Conservation (phyloP, 768 basidiomycete species). For the Cubamyces sp. region DNA sequence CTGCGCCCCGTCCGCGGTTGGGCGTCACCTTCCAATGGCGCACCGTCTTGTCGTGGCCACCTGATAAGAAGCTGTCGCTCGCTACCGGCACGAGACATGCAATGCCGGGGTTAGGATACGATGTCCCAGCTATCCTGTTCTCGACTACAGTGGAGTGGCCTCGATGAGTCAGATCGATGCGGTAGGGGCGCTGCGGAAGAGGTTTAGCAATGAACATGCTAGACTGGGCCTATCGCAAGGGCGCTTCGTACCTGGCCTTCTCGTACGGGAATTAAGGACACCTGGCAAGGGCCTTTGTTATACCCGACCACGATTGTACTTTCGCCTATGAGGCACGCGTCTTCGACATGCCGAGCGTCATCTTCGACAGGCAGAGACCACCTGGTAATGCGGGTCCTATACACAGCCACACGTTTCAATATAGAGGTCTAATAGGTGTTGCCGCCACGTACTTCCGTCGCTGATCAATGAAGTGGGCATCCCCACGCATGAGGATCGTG, state of each 20-base stretch:
- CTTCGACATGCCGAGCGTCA: slow-evolving; percentile 42
- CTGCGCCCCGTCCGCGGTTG: slow-evolving; percentile 8
- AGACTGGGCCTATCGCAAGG: background rate
- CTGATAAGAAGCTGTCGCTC: slow-evolving; percentile 48
- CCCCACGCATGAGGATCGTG: slow-evolving; percentile 36
- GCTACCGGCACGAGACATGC: slow-evolving; percentile 47
- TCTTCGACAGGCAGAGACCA: slow-evolving; percentile 27
- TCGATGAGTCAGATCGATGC: slow-evolving; percentile 29
- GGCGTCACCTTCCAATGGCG: slow-evolving; percentile 43
- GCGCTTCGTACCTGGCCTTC: slow-evolving; percentile 30
- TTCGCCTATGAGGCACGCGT: slow-evolving; percentile 47
- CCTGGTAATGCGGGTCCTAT: slow-evolving; percentile 24
- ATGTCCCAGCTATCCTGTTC: slow-evolving; percentile 29
- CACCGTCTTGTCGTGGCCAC: slow-evolving; percentile 50
- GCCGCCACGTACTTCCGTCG: slow-evolving; percentile 24
- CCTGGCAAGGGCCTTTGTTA: slow-evolving; percentile 43
- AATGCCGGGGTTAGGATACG: slow-evolving; percentile 38
- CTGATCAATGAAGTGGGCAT: slow-evolving; percentile 34
- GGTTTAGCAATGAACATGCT: slow-evolving; percentile 8
- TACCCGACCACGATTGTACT: slow-evolving; percentile 48
- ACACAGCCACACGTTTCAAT: slow-evolving; percentile 16
- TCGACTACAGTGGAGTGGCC: slow-evolving; percentile 33
- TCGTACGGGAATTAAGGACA: slow-evolving; percentile 44
- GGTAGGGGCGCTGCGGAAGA: slow-evolving; percentile 17
- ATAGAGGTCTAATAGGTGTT: background rate